These are phyloP conservation scores for Metschnikowia lochheadii DNA, from an alignment of 805 yeast genomes.

Conservation along the genomic window DNA sequence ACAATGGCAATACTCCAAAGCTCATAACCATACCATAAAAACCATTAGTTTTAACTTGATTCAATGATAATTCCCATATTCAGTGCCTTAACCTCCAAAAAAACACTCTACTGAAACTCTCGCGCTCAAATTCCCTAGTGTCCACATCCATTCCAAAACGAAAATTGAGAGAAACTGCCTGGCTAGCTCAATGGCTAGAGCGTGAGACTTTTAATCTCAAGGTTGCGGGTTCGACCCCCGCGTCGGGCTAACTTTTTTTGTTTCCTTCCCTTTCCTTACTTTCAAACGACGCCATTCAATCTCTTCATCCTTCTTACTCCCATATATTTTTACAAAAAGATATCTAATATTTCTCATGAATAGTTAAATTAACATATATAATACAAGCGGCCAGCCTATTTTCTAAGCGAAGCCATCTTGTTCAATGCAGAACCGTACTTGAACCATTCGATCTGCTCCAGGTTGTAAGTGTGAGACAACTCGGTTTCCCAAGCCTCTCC, in stretches of 20 bases:
- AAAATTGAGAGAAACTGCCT: slow-evolving; percentile 8
- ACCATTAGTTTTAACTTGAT: too few species aligned
- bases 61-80: too few species aligned
- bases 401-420: slow-evolving; percentile 63
- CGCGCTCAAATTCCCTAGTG: too few species aligned
- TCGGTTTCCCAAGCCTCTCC: slow-evolving; percentile 86
- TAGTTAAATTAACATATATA: slow-evolving; percentile 9
- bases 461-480: slow-evolving; percentile 94
- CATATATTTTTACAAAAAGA: not conserved
- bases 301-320: not conserved
- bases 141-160: too few species aligned
- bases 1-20: too few species aligned
- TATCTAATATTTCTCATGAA: slow-evolving; percentile 2
- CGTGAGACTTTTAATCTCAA: slow-evolving; percentile 24
- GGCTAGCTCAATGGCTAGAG: slow-evolving; percentile 26
- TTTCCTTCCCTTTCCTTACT: not conserved
- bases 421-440: slow-evolving; percentile 98
- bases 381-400: slow-evolving; percentile 5
- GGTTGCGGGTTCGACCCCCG: slow-evolving; percentile 27
- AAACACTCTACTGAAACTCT: too few species aligned
- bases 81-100: too few species aligned
- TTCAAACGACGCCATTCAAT: not conserved
- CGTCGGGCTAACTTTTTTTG: slow-evolving; percentile 20
- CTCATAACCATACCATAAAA: too few species aligned
- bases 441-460: slow-evolving; percentile 98